Evolutionary conservation across 208 protist genomes (phyloP).

Genomic region (Vickermania ingenoplastis): DNA sequence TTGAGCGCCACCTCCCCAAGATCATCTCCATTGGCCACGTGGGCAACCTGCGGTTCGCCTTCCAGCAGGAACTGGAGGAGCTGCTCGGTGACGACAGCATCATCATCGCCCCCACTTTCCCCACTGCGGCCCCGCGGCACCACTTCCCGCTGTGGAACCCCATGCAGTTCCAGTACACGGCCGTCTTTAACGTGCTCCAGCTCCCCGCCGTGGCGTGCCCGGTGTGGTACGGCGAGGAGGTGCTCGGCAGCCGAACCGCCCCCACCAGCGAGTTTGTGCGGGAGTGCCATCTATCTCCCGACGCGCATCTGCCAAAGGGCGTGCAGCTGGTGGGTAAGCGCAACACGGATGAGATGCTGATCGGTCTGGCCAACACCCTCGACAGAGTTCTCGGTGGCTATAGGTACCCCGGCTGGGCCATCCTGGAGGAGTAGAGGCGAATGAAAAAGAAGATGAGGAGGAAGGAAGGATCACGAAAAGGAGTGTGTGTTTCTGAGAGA

Average conservation of each 20-base stretch:
- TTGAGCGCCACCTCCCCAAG: conserved; percentile 30
- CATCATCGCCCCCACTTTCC: conserved; percentile 67
- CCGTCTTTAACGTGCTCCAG: conserved; percentile 79
- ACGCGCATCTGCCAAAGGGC: conserved; percentile 64
- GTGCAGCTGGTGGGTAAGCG: conserved; percentile 66
- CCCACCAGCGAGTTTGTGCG: conserved; percentile 13
- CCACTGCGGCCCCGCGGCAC: conserved; percentile 51
- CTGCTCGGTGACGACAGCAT: conserved; percentile 59
- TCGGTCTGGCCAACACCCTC: conserved; percentile 57
- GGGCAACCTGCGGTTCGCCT: conserved; percentile 14
- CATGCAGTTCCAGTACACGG: conserved; percentile 83
- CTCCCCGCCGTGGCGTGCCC: conserved; percentile 66
- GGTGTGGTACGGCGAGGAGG: conserved; percentile 35
- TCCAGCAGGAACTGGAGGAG: conserved; percentile 56
- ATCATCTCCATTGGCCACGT: conserved; percentile 25
- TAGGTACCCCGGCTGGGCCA: conserved; percentile 70
- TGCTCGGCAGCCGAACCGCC: conserved; percentile 10
- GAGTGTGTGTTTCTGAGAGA: too few species aligned
- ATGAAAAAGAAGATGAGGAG: too few species aligned
- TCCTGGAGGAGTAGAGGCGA: conserved; percentile 1
- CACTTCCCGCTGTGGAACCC: conserved; percentile 56
- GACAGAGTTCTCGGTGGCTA: conserved; percentile 59
- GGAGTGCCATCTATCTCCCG: conserved; percentile 10
- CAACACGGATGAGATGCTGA: conserved; percentile 55
- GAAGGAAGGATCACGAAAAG: too few species aligned